These are phyloP conservation scores for Claviceps sp. DNA, from an alignment of 2,329 filamentous ascomycete species.

Conservation along the genomic window DNA sequence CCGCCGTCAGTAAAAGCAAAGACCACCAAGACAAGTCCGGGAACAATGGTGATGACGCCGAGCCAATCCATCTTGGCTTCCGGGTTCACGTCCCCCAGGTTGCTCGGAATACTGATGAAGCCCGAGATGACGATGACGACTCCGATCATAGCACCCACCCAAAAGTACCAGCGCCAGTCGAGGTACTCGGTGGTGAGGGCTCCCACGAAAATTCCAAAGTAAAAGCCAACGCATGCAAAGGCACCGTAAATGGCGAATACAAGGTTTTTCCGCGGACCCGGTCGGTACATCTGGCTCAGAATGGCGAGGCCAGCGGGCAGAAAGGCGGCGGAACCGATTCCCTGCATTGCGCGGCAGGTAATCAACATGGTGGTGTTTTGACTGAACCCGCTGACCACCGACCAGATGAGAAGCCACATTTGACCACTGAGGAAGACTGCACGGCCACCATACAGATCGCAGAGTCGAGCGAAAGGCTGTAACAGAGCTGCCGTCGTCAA, in stretches of 20 bases:
- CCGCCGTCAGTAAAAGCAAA: constrained; percentile 64
- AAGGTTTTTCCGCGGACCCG: constrained; percentile 58
- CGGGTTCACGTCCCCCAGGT: constrained; percentile 14
- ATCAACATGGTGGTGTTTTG: constrained; percentile 57
- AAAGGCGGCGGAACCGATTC: constrained; percentile 59
- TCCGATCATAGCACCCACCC: constrained; percentile 37
- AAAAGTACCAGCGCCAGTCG: constrained; percentile 60
- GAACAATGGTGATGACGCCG: constrained; percentile 46
- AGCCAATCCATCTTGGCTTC: constrained; percentile 51
- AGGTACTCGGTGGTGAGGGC: constrained; percentile 48
- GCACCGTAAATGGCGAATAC: constrained; percentile 48
- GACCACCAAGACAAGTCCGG: constrained; percentile 55
- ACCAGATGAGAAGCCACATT: constrained; percentile 55
- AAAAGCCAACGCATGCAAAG: constrained; percentile 46
- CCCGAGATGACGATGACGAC: constrained; percentile 34
- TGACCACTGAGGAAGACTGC: constrained; percentile 46
- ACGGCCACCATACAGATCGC: constrained; percentile 51
- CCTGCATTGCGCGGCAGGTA: constrained; percentile 60
- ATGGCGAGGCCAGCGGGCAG: constrained; percentile 55
- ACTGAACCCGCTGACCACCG: constrained; percentile 56
- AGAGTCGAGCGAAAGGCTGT: constrained; percentile 47
- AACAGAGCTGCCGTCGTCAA: constrained; percentile 43
- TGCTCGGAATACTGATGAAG: constrained; percentile 25
- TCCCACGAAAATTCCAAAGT: constrained; percentile 53
- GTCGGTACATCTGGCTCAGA: constrained; percentile 55